phyloP scores from a whole-genome alignment of 2,329 filamentous ascomycete genomes.

The Aspergillus brunneoviolaceus region DNA sequence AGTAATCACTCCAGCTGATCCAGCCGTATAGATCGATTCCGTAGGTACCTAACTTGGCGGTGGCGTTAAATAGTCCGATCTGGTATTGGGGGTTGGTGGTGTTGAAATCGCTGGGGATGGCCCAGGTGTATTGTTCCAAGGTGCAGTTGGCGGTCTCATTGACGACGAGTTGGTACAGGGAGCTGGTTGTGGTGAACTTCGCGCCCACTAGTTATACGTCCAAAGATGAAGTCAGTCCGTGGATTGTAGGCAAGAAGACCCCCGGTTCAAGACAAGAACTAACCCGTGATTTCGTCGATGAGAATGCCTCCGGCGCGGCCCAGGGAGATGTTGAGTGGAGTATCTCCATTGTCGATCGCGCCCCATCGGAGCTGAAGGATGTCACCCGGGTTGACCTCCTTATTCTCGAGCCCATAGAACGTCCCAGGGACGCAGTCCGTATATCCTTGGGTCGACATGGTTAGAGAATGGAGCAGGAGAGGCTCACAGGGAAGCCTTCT shows the following conservation, averaged over 20 bases:
- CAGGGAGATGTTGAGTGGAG: constrained; percentile 7
- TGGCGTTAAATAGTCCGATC: constrained; percentile 11
- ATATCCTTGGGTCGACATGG: constrained; percentile 9
- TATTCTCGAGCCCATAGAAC: constrained; percentile 8
- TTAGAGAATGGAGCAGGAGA: not conserved
- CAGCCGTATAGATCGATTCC: constrained; percentile 4
- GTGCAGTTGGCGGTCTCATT: constrained; percentile 14
- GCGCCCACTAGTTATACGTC: not conserved
- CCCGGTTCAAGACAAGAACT: not conserved
- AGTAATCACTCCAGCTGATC: constrained; percentile 2
- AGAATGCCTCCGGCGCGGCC: constrained; percentile 4
- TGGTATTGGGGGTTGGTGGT: constrained; percentile 10
- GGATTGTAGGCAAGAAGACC: not conserved
- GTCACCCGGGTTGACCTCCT: constrained; percentile 5
- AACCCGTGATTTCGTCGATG: constrained; percentile 6
- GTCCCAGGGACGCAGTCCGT: constrained; percentile 6
- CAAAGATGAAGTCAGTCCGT: not conserved
- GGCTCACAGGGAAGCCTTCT: not conserved
- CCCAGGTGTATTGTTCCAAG: constrained; percentile 16
- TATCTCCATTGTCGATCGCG: constrained; percentile 6
- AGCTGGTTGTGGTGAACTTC: constrained; percentile 1
- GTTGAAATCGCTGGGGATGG: constrained; percentile 11
- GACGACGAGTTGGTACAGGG: constrained; percentile 7
- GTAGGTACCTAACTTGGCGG: constrained; percentile 3
- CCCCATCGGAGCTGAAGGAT: constrained; percentile 7